phyloP scores from a whole-genome alignment of 2,329 filamentous ascomycete species.

The Xylariaceae sp. region DNA sequence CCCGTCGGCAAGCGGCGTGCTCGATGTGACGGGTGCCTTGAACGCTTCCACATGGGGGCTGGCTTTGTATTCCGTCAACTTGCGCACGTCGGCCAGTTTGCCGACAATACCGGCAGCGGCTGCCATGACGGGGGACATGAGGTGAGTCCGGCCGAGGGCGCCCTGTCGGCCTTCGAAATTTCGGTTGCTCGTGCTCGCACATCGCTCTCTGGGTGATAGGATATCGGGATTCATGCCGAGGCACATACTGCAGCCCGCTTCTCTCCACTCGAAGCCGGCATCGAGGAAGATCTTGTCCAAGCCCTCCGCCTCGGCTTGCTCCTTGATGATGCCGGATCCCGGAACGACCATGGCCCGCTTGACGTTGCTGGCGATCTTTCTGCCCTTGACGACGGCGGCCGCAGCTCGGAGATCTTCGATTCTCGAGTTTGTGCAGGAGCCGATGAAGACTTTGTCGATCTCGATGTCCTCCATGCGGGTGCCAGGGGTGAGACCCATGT shows the following conservation, averaged over 20 bases:
- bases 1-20: slow-evolving; percentile 49
- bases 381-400: slow-evolving; percentile 78
- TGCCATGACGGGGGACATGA: slow-evolving; percentile 97
- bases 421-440: slow-evolving; percentile 93
- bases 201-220: slow-evolving; percentile 83
- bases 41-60: slow-evolving; percentile 56
- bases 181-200: slow-evolving; percentile 91
- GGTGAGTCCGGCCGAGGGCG: slow-evolving; percentile 81
- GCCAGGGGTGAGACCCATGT: slow-evolving; percentile 88
- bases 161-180: slow-evolving; percentile 98
- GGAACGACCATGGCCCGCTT: slow-evolving; percentile 96
- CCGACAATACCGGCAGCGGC: slow-evolving; percentile 85
- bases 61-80: slow-evolving; percentile 59
- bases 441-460: slow-evolving; percentile 96
- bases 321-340: slow-evolving; percentile 90
- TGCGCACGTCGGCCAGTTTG: slow-evolving; percentile 86
- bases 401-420: slow-evolving; percentile 93
- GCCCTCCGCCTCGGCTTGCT: slow-evolving; percentile 83
- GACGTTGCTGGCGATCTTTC: slow-evolving; percentile 79
- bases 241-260: slow-evolving; percentile 98
- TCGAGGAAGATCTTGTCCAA: slow-evolving; percentile 88
- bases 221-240: slow-evolving; percentile 99
- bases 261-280: slow-evolving; percentile 95
- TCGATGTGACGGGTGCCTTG: slow-evolving; percentile 29
- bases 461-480: slow-evolving; percentile 88